Evolutionary conservation across 2,329 filamentous ascomycete species (phyloP), one percentile per base, ranked within the genome.

Genomic region (Xylariaceae sp.): DNA sequence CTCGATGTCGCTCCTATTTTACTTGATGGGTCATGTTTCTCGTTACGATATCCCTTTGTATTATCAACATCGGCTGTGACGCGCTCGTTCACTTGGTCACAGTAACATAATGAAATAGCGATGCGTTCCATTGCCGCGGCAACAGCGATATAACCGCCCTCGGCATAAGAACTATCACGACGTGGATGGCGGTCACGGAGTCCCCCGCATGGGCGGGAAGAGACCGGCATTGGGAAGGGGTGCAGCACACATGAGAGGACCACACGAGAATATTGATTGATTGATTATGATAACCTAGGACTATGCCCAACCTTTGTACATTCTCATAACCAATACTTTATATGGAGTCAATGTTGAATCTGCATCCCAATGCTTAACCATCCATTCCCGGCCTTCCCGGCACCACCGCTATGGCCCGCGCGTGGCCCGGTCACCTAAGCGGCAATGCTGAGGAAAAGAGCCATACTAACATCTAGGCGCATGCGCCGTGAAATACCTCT

Each of bases 11-110:
- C n/a, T 46, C 36, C 9, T 54, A 32, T 47, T 37, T 49, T 54
- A 51, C 50, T 58, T 49, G 29, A 57, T 48, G 57, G 44, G 39
- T 54, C 47, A 15, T 10, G 7, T 34, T 34, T 34, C 26, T 50
- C 40, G 26, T 59, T 49, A 59, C 49, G 51, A 60, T 58, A 54
- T 53, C 55, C 52, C 36, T 50, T 55, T 52, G 55, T 51, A 51
- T 51, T 53, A 47, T 40, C 49, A 46, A 39, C 53, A 41, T 13
- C 53, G 18, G 52, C 55, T 52, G 44, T 49, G 51, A 39, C 22
- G 32, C 19, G 47, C 30, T 39, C 15, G 40, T 42, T 41, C 47
- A 40, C 34, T 50, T 16, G 45, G 36, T 37, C 42, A 37, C 41
- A 42, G 32, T 47, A 49, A 47, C 34, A 53, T 55, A 59, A 59